Conservation (phyloP, 2,329 filamentous ascomycete species). For the Calcarisporium arbuscula region DNA sequence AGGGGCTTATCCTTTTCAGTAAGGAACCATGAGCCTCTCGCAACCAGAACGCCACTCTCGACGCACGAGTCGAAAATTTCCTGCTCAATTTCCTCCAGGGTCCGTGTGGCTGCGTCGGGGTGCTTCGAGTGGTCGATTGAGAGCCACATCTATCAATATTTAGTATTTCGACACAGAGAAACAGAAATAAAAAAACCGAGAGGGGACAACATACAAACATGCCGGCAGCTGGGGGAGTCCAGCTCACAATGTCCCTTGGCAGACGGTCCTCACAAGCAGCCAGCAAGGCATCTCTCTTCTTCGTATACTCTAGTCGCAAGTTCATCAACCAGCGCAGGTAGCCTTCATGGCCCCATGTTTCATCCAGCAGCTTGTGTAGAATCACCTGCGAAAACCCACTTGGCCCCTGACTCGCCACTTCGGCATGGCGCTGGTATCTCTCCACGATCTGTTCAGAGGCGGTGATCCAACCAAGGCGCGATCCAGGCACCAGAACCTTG, state of each 20-base stretch:
- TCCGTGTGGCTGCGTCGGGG: conserved; percentile 47
- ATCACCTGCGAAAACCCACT: conserved; percentile 78
- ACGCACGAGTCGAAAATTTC: conserved; percentile 77
- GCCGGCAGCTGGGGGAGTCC: conserved; percentile 74
- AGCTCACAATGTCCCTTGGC: conserved; percentile 67
- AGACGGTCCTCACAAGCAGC: conserved; percentile 73
- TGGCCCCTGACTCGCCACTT: conserved; percentile 79
- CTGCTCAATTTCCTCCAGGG: conserved; percentile 67
- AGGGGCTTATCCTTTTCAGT: conserved; percentile 59
- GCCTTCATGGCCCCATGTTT: conserved; percentile 87
- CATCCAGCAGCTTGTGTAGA: conserved; percentile 84
- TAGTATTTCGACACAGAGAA: background rate
- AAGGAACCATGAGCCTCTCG: conserved; percentile 85
- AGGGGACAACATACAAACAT: conserved; percentile 85
- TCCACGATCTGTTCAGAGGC: conserved; percentile 80
- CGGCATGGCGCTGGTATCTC: conserved; percentile 73
- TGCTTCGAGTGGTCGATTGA: conserved; percentile 61
- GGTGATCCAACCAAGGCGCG: conserved; percentile 82
- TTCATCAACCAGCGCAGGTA: conserved; percentile 87
- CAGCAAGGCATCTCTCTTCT: conserved; percentile 69
- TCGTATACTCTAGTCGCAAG: conserved; percentile 74
- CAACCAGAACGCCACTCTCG: conserved; percentile 70
- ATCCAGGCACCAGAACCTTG: conserved; percentile 81
- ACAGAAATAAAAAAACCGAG: no score
- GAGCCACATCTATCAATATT: conserved; percentile 58